Base-by-base conservation (phyloP, 257 asterid species). In the Solanum dulcamara region DNA sequence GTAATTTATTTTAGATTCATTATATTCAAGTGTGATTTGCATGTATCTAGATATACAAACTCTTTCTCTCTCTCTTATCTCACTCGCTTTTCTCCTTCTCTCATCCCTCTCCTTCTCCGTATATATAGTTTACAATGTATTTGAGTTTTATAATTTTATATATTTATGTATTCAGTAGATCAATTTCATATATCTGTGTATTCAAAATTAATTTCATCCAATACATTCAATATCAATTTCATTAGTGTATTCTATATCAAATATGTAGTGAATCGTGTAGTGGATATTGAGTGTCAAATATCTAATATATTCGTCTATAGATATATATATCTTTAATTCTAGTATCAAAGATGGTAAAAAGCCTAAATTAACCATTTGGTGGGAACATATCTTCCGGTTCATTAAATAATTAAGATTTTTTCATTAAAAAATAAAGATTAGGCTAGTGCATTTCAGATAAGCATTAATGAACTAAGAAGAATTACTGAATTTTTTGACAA, bases 11-110 rank as follows among this genome's bases (percentile, higher is more conserved):
- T 7, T 1, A 40, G 1, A 38, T 38, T 5, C 6, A 38, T 7
- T 38, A 6, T 38, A 38, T 37, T 6, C 1, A 6, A 38, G 42
- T 1, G 9, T 38, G 9, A 38, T 7, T 38, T 6, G 1, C 9
- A 38, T 7, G 7, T 18, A 53, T 7, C 11, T 53, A 0, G 24
- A 53, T 53, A n/a, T 0, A 17, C 8, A 1, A 0, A 17, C 59
- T 18, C 10, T 51, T 33, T 3, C 3, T 33, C 3, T 33, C 3
- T 33, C 35, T 33, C 3, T 33, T 33, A 33, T 33, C 35, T 33
- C 35, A 1, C 35, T 33, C 35, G 35, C 35, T 33, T 33, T 3
- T 33, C 35, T 33, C 3, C 3, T 3, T 33, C 35, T 33, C 35
- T 33, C 35, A 3, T 33, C 40, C 5, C 60, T 53, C 24, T 53